phyloP scores from a whole-genome alignment of 768 basidiomycete species.

The Boletus vermiculosoides region DNA sequence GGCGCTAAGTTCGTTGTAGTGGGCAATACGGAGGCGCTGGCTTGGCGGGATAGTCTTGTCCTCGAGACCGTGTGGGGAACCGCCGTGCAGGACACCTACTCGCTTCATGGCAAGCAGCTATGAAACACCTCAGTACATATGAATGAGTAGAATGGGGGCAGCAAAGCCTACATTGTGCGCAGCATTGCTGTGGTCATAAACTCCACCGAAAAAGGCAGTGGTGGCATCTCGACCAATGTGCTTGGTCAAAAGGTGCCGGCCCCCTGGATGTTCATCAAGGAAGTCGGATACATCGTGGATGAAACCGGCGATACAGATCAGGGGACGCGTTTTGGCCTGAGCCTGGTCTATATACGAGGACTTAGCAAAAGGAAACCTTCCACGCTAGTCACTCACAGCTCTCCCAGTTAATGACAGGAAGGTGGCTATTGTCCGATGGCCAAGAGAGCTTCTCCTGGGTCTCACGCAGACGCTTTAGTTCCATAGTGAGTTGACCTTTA shows the following conservation, averaged over 20 bases:
- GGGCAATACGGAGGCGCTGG: conserved; percentile 68
- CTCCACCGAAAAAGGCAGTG: conserved; percentile 91
- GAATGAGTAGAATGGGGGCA: neutral
- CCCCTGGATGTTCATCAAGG: conserved; percentile 90
- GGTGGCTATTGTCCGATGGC: conserved; percentile 72
- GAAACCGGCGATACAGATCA: conserved; percentile 87
- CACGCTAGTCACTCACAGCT: conserved; percentile 53
- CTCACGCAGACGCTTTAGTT: conserved; percentile 81
- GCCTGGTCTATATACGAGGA: conserved; percentile 56
- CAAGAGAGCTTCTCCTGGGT: conserved; percentile 75
- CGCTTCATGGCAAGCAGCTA: conserved; percentile 48
- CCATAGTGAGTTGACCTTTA: conserved; percentile 93
- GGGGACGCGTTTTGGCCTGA: conserved; percentile 73
- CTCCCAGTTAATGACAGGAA: conserved; percentile 86
- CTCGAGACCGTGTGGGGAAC: conserved; percentile 52
- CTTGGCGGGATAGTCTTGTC: conserved; percentile 70
- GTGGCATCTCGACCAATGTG: conserved; percentile 90
- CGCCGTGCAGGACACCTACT: conserved; percentile 53
- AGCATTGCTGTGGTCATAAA: conserved; percentile 86
- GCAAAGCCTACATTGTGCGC: conserved; percentile 67
- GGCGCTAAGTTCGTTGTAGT: conserved; percentile 52
- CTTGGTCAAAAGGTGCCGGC: conserved; percentile 78
- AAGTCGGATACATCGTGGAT: conserved; percentile 88
- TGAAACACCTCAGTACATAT: conserved; percentile 2
- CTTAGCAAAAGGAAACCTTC: neutral